phyloP scores from a whole-genome alignment of 768 basidiomycete species.

The Lyophyllum atratum region DNA sequence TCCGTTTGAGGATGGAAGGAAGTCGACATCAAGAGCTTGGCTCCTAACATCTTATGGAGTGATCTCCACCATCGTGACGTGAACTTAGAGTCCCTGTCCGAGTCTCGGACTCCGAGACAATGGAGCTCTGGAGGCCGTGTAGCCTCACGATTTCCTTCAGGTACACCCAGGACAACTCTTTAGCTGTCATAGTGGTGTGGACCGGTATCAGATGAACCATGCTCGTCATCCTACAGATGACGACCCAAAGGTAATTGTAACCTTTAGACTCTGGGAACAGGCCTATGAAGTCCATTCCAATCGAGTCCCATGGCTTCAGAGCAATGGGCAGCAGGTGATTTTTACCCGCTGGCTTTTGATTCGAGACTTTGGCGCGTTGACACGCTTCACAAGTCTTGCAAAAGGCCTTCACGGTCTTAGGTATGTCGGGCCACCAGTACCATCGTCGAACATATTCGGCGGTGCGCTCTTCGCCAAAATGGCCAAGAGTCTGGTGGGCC shows the following conservation, averaged over 20 bases:
- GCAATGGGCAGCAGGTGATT: not conserved
- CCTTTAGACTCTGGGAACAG: conserved; percentile 15
- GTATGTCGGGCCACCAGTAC: conserved; percentile 28
- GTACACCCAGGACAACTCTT: conserved; percentile 8
- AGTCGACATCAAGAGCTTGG: not conserved
- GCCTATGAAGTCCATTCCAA: conserved; percentile 38
- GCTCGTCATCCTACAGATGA: conserved; percentile 22
- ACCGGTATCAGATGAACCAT: conserved; percentile 15
- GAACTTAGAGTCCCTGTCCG: conserved; percentile 32
- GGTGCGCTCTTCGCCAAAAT: conserved; percentile 5
- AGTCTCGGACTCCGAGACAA: no score
- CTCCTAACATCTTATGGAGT: not conserved
- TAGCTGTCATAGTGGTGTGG: conserved; percentile 16
- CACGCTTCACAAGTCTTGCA: not conserved
- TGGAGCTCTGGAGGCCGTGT: conserved; percentile 25
- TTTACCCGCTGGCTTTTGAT: not conserved
- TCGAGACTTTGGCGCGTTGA: not conserved
- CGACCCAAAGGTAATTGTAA: conserved; percentile 24
- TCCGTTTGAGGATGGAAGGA: conserved; percentile 3
- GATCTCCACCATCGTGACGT: not conserved
- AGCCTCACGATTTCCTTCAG: conserved; percentile 23
- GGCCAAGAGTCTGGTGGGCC: conserved; percentile 3
- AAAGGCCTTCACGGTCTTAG: not conserved
- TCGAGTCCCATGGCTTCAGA: conserved; percentile 26
- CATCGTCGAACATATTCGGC: conserved; percentile 6